Evolutionary conservation across 73 alveolate genomes (phyloP).

Genomic region (Paramecium sonneborni): DNA sequence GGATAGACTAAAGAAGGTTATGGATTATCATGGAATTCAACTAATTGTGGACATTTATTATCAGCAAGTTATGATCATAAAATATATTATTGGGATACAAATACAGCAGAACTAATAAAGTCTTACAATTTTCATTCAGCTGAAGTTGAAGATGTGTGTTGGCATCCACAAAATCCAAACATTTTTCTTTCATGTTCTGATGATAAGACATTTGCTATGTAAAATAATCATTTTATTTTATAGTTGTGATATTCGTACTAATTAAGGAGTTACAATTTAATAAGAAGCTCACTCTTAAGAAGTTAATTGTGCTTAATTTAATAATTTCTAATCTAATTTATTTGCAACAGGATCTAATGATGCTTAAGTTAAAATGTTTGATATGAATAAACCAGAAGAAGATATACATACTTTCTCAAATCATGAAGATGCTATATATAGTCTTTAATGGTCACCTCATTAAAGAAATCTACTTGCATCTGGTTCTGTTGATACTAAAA

Average conservation of each 20-base stretch:
- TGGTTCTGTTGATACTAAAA: conserved; percentile 94
- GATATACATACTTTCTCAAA: not conserved
- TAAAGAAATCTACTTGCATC: conserved; percentile 86
- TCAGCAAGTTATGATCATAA: conserved; percentile 94
- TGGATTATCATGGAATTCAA: not conserved
- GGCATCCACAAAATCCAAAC: conserved; percentile 83
- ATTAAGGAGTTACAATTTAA: not conserved
- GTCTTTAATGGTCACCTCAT: conserved; percentile 85
- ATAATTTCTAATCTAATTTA: conserved; percentile 77
- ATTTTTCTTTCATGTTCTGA: conserved; percentile 94
- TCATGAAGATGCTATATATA: conserved; percentile 23
- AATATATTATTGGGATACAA: conserved; percentile 92
- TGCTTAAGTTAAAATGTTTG: conserved; percentile 16
- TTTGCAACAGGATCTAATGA: conserved; percentile 27
- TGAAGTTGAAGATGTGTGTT: conserved; percentile 96
- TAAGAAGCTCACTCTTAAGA: conserved; percentile 91
- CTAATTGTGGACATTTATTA: conserved; percentile 74
- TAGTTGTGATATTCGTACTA: conserved; percentile 76
- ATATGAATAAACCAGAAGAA: not conserved
- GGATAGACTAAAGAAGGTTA: conserved; percentile 97
- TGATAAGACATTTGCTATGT: conserved; percentile 87
- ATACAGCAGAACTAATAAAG: conserved; percentile 59
- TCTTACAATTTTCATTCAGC: conserved; percentile 62
- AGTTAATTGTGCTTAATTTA: conserved; percentile 89
- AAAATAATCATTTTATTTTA: not conserved